Evolutionary conservation across 306 rosid genomes (phyloP).

Genomic region (Corylus americana): DNA sequence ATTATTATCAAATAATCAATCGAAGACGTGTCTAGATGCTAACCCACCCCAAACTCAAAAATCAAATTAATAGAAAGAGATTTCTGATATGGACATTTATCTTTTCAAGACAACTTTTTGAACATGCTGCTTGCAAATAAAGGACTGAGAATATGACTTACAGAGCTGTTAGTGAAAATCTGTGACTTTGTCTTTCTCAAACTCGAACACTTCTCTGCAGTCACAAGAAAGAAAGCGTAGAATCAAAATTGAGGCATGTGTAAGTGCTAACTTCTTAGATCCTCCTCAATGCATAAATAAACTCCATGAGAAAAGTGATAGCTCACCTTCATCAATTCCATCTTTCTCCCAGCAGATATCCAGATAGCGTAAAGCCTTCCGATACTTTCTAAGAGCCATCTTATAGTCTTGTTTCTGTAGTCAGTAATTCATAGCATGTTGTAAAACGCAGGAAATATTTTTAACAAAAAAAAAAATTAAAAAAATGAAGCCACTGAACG

Average conservation of each 20-base stretch:
- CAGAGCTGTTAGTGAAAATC: conserved; percentile 90
- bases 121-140: neutral
- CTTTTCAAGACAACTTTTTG: neutral
- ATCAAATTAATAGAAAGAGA: neutral
- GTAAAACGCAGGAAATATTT: neutral
- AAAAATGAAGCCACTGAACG: conserved; percentile 4
- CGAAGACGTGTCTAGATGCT: neutral
- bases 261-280: neutral
- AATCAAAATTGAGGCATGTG: conserved; percentile 7
- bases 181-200: conserved; percentile 89
- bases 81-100: neutral
- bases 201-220: conserved; percentile 65
- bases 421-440: neutral
- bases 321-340: conserved; percentile 77
- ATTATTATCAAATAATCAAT: neutral
- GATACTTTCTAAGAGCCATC: conserved; percentile 79
- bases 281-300: neutral
- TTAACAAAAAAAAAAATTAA: neutral
- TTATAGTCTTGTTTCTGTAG: conserved; percentile 78
- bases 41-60: neutral
- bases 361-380: conserved; percentile 77
- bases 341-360: conserved; percentile 97
- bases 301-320: neutral
- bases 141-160: conserved; percentile 39
- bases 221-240: conserved; percentile 18